Percentiles rank a stretch among this genome's conserved stretches.
Conservation (phyloP, 352 stramenopile genomes). For the Pythium oligandrum region DNA sequence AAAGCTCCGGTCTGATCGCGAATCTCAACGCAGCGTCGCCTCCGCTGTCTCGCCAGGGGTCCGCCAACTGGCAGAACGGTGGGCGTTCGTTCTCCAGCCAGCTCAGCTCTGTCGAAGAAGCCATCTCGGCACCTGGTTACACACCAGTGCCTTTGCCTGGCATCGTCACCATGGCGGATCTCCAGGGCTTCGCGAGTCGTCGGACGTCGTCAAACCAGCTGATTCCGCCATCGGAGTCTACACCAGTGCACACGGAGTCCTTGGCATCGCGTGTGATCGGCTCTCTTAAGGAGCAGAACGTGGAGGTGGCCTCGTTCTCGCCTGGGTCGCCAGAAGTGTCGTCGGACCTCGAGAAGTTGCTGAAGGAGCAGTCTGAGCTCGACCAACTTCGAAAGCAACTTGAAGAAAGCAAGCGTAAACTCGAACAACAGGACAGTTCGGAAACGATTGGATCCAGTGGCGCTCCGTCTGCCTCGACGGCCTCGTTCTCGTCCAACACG, state of each 20-base stretch:
- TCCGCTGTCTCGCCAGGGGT: slow-evolving; percentile 7
- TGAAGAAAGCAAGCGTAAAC: slow-evolving; percentile 63
- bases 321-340: slow-evolving; percentile 18
- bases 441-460: slow-evolving; percentile 3
- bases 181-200: neutral
- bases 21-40: slow-evolving; percentile 39
- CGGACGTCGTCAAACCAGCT: neutral
- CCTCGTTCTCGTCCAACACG: slow-evolving; percentile 3
- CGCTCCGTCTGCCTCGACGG: slow-evolving; percentile 2
- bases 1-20: slow-evolving; percentile 48
- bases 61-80: slow-evolving; percentile 1
- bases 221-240: neutral
- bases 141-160: slow-evolving; percentile 43
- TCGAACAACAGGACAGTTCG: slow-evolving; percentile 30
- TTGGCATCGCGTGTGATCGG: slow-evolving; percentile 7
- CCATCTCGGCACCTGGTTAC: slow-evolving; percentile 27
- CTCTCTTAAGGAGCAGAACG: neutral
- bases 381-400: slow-evolving; percentile 50
- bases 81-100: slow-evolving; percentile 1
- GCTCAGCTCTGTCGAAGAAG: slow-evolving; percentile 5
- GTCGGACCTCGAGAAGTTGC: slow-evolving; percentile 49
- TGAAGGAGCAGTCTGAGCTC: slow-evolving; percentile 70
- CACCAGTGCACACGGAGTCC: neutral
- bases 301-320: too few relatives aligned
- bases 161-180: slow-evolving; percentile 19